A percentile compares a stretch with the other conserved stretches of the same genome.
These are phyloP conservation scores for Candida ficus DNA, from an alignment of 805 yeast genomes.

Conservation along the genomic window DNA sequence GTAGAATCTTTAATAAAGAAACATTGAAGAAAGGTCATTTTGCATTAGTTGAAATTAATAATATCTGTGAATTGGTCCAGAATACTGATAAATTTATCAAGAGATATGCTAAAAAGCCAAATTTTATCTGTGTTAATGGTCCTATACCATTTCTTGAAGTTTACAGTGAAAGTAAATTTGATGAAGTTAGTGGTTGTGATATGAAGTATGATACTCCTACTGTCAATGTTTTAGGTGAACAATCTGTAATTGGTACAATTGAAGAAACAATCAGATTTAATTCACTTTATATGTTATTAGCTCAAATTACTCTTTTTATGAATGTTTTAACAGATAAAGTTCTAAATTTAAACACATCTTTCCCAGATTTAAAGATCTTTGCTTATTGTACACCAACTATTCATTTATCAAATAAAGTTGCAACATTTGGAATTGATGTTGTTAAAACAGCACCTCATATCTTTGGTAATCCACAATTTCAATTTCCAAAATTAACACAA, in stretches of 20 bases:
- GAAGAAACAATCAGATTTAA: too few relatives aligned
- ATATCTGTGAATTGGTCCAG: background rate
- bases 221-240: background rate
- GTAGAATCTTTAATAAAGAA: background rate
- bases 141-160: background rate
- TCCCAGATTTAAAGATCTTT: background rate
- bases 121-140: background rate
- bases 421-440: background rate
- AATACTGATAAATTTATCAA: background rate
- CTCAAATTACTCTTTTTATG: background rate
- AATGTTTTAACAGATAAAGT: background rate
- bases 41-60: background rate
- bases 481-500: background rate
- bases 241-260: too few relatives aligned
- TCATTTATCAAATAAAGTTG: background rate
- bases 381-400: background rate
- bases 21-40: background rate
- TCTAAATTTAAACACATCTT: background rate
- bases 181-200: background rate
- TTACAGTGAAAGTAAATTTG: background rate
- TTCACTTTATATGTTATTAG: background rate
- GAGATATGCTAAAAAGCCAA: background rate
- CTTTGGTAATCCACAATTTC: background rate
- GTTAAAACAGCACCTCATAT: background rate
- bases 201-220: background rate